Base-by-base conservation (phyloP, 768 basidiomycete genomes). In the Xanthoconium stramineum region DNA sequence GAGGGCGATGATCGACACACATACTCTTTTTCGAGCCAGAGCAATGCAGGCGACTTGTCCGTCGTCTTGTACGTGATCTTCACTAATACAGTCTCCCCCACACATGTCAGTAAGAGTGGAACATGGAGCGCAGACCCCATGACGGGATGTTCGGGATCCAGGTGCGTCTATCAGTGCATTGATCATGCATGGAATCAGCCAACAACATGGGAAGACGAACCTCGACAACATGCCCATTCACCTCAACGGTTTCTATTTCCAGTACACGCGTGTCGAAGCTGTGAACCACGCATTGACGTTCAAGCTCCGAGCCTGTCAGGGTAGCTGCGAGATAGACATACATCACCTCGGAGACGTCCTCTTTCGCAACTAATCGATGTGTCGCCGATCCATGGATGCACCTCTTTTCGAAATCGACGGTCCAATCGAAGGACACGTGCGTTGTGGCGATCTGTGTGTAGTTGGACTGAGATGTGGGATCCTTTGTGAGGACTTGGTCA, bases 61-160 rank as follows among this genome's bases (percentile, higher is more conserved):
- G 90, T 93, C 2, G 94, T 96, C 50, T 76, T 72, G 69, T 96
- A 96, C 30, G 71, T 76, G 52, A 91, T 79, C 38, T 77, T 74
- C 40, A 93, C 69, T 2, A 72, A 69, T 11, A 75, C 56, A 12
- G 60, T 65, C n/a, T 78, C 72, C 14, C 80, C 84, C 11, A 46
- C 40, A n/a, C 30, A 40, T 10, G 20, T 58, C 2, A 60, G 50
- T 0, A 80, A 77, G 9, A 95, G 76, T 1, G 76, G 60, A 33
- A 95, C 74, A 43, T 78, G 80, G 37, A 97, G 74, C 0, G 90
- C 85, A 28, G 87, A 83, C 19, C 94, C 94, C 83, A 92, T 85
- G 24, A 88, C 84, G 5, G 77, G 72, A 68, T 91, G 83, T 43
- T 83, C 79, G 6, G 76, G 66, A 47, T 80, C 80, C 7, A 92